Evolutionary conservation across 352 stramenopile genomes (phyloP), one percentile per base, ranked within the genome.

Genomic region (Globisporangium alternatum): DNA sequence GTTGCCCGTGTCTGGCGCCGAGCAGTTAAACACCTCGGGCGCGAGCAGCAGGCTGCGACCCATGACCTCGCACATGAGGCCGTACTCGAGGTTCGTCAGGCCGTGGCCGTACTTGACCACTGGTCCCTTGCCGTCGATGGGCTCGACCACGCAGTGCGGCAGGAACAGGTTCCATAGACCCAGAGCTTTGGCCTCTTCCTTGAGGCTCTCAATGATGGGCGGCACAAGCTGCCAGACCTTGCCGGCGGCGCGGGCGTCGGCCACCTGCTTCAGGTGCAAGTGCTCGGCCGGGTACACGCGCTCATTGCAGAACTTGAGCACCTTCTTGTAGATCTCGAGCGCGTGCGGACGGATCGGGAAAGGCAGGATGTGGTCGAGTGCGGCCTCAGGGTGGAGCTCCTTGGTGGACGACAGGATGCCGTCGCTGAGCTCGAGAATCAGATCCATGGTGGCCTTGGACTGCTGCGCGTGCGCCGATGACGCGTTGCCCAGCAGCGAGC

Each of bases 91-190:
- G 66, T 96, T 94, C 45, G 80, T 93, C 35, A 94, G 69, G 43
- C 89, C 80, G 48, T 75, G 73, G 21, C 83, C 86, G 44, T 93
- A 91, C 53, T 95, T 81, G 12, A 79, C 68, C 0, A 65, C 60
- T 0, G 80, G 76, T 0, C 69, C 71, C 12, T 78, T 78, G 9
- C 75, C 77, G 35, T 88, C 71, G 5, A 80, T 61, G 17, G 77
- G 56, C 5, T 76, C 75, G 49, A 91, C 71, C 25, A 74, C 65
- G 64, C 81, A 81, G 65, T 85, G 65, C 39, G 85, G 91, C 25
- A 98, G 62, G 62, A 99, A 99, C 22, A 99, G 74, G 75, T 99
- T 99, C 96, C 96, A 99, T 4, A 99, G 81, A 5, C 94, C 95
- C 4, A 97, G 68, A 31, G 72, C 67, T 67, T 96, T 94, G 1